phyloP scores from a whole-genome alignment of 2,329 filamentous ascomycete species.

The Acrodontium crateriforme region DNA sequence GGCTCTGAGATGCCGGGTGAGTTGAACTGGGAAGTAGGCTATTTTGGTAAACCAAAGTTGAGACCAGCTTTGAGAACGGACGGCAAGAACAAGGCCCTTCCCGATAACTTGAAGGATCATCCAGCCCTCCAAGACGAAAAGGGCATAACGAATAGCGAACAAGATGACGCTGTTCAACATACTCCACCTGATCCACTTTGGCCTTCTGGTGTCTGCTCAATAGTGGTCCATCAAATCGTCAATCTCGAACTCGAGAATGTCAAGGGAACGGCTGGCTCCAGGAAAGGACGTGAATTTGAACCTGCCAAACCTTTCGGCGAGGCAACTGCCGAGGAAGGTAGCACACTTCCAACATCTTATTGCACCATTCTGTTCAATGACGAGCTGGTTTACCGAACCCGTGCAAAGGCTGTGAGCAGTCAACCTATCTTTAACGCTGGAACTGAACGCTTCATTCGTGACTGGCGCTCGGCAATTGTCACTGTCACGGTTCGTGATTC shows the following conservation, averaged over 20 bases:
- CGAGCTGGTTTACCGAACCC: slow-evolving; percentile 81
- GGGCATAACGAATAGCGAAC: slow-evolving; percentile 55
- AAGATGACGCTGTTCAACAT: slow-evolving; percentile 74
- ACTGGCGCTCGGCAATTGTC: slow-evolving; percentile 79
- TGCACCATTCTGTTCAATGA: slow-evolving; percentile 88
- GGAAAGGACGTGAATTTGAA: slow-evolving; percentile 76
- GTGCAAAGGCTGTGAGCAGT: slow-evolving; percentile 82
- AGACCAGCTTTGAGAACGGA: slow-evolving; percentile 72
- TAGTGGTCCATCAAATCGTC: slow-evolving; percentile 88
- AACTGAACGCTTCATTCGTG: slow-evolving; percentile 80
- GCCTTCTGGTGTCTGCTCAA: slow-evolving; percentile 77
- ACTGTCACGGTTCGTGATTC: slow-evolving; percentile 82
- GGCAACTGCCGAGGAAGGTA: slow-evolving; percentile 69
- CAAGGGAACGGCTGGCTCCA: slow-evolving; percentile 68
- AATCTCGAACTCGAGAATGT: slow-evolving; percentile 86
- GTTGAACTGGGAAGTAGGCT: slow-evolving; percentile 91
- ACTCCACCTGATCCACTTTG: slow-evolving; percentile 93
- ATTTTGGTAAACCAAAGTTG: slow-evolving; percentile 83
- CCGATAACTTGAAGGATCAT: slow-evolving; percentile 57
- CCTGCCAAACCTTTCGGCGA: slow-evolving; percentile 77
- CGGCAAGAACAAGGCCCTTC: slow-evolving; percentile 67
- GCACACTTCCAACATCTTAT: slow-evolving; percentile 74
- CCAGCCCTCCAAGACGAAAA: slow-evolving; percentile 79
- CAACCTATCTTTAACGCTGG: slow-evolving; percentile 97
- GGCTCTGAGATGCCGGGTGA: slow-evolving; percentile 84